phyloP scores from a whole-genome alignment of 768 basidiomycete species.

The Serendipita sp. region DNA sequence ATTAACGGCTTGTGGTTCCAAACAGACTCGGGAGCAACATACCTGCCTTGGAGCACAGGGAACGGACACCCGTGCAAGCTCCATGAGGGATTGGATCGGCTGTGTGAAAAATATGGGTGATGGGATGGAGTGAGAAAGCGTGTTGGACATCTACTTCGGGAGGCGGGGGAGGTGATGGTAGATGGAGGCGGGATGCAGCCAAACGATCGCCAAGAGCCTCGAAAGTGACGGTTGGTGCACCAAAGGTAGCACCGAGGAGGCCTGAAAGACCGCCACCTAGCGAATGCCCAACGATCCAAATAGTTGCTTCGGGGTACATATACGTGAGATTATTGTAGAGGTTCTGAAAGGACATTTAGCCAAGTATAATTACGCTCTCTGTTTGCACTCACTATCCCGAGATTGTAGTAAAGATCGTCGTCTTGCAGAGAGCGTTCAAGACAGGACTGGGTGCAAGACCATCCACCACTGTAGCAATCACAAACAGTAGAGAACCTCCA shows the following conservation, averaged over 20 bases:
- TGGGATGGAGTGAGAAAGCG: constrained; percentile 14
- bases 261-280: constrained; percentile 51
- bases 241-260: constrained; percentile 48
- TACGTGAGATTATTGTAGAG: constrained; percentile 40
- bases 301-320: constrained; percentile 40
- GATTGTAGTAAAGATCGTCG: constrained; percentile 84
- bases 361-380: neutral
- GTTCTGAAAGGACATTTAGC: constrained; percentile 20
- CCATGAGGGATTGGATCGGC: constrained; percentile 58
- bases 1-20: neutral
- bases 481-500: constrained; percentile 81
- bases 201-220: constrained; percentile 50
- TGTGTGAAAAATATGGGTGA: constrained; percentile 44
- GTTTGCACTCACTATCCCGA: constrained; percentile 51
- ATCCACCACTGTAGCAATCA: constrained; percentile 58
- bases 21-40: neutral
- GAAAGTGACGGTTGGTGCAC: constrained; percentile 46
- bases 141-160: neutral
- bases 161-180: constrained; percentile 35
- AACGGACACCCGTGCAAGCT: constrained; percentile 33
- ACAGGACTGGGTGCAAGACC: constrained; percentile 67
- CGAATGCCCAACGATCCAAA: constrained; percentile 49
- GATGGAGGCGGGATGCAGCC: constrained; percentile 42
- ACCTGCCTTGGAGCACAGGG: constrained; percentile 39
- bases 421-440: constrained; percentile 67